These are phyloP conservation scores for Circinella minor DNA, from an alignment of 371 early-diverging fungal genomes.

Conservation along the genomic window DNA sequence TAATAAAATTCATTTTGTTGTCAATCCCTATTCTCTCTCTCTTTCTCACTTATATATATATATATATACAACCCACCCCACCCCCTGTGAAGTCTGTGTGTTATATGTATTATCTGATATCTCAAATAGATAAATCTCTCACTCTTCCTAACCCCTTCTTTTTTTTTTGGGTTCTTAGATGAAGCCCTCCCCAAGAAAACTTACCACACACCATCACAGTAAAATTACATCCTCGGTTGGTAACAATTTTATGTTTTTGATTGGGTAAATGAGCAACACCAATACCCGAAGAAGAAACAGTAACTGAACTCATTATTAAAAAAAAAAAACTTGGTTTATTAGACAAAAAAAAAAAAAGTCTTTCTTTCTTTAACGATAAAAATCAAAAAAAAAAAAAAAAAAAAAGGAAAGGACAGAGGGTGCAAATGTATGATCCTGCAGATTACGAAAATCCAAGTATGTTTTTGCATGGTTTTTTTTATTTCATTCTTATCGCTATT, in stretches of 20 bases:
- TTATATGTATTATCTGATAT: neutral
- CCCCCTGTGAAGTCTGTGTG: too few relatives aligned
- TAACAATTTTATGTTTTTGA: slow-evolving; percentile 94
- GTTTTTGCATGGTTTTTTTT: slow-evolving; percentile 17
- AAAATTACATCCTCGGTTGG: slow-evolving; percentile 90
- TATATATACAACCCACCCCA: too few relatives aligned
- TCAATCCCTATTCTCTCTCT: too few relatives aligned
- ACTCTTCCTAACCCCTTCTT: neutral
- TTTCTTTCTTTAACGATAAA: neutral
- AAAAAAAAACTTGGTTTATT: neutral
- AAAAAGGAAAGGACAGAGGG: too few relatives aligned
- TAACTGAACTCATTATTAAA: slow-evolving; percentile 46
- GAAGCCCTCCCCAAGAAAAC: slow-evolving; percentile 26
- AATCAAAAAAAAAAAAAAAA: too few relatives aligned
- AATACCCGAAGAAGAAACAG: slow-evolving; percentile 69
- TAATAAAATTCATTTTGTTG: too few relatives aligned
- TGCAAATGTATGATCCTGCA: slow-evolving; percentile 49
- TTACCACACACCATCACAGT: slow-evolving; percentile 96
- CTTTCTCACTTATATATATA: too few relatives aligned
- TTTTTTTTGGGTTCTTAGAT: slow-evolving; percentile 1
- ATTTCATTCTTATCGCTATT: neutral
- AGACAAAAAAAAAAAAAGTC: neutral
- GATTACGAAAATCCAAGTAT: slow-evolving; percentile 68
- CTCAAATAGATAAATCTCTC: neutral
- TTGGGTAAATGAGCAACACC: slow-evolving; percentile 98